Evolutionary conservation across 116 monocot genomes (phyloP), one percentile per base, ranked within the genome.

Genomic region (Iris pallida): DNA sequence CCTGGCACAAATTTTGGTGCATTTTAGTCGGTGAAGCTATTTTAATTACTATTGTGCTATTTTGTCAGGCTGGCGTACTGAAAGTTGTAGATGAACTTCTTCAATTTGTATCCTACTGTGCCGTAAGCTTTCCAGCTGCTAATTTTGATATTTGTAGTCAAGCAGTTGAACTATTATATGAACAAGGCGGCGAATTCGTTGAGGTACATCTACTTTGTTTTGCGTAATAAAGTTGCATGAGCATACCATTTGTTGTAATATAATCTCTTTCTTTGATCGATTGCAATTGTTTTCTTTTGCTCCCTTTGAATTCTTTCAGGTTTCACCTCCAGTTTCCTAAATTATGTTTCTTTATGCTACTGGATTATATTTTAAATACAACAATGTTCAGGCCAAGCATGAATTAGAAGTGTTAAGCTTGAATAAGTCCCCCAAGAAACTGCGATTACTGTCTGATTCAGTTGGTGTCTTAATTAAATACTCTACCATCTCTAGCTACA

Each of bases 271-370:
- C 30, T 45, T 17, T 69, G 62, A 40, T 3, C 14, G 11, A 61
- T 30, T 68, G 46, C 16, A 60, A 63, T 15, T 70, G 16, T 16
- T 20, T 61, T 12, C 16, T 49, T 40, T 42, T 57, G 54, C 13
- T 64, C 4, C 15, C 5, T 56, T 20, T 68, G 42, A 7, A 8
- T 14, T 42, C 64, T 41, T 41, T 72, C 69, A 92, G 92, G 80
- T 83, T 79, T 80, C 76, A 66, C 73, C 78, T 66, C 45, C 75
- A 55, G 41, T 76, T 69, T 71, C 84, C 49, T 85, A 71, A 47
- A 76, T 88, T 55, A 42, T 88, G 52, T 46, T 64, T 62, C 81
- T 92, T 55, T 92, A 88, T 83, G 78, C 86, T 20, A 55, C 63
- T 69, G 88, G 80, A 57, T 80, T 92, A 71, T 72, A 64, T 62